Evolutionary conservation across 768 basidiomycete species (phyloP).

Genomic region (Mycena rebaudengoi): DNA sequence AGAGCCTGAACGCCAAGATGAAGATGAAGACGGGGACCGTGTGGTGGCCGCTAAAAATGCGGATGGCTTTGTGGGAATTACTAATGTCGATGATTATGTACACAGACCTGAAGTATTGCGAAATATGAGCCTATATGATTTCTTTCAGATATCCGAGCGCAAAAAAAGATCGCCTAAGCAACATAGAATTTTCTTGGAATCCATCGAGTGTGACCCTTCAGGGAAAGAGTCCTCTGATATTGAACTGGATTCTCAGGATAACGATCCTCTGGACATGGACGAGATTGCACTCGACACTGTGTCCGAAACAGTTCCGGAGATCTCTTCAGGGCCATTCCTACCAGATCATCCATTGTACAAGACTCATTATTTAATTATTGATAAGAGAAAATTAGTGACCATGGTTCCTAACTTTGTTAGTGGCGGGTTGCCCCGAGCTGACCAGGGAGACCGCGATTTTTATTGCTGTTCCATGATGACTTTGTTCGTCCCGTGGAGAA

Average conservation of each 20-base stretch:
- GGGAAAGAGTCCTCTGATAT: no score
- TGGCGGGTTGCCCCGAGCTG: no score
- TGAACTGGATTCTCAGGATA: no score
- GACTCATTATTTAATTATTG: not conserved
- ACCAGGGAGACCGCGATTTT: no score
- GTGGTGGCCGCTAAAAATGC: not conserved
- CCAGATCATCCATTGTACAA: not conserved
- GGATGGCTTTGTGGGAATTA: not conserved
- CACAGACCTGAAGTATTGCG: not conserved
- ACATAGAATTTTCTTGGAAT: not conserved
- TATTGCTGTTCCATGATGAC: no score
- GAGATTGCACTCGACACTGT: no score
- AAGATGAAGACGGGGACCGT: not conserved
- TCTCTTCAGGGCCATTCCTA: not conserved
- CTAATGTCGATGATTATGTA: not conserved
- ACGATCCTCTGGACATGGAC: no score
- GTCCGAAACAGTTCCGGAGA: no score
- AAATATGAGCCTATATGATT: not conserved
- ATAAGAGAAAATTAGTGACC: not conserved
- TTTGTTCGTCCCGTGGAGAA: no score
- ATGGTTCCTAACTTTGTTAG: slow-evolving; percentile 38
- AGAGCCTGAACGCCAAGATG: no score
- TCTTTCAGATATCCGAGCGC: not conserved
- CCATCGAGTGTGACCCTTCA: not conserved
- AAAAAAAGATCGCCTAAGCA: not conserved